Evolutionary conservation across 75 land plant species (phyloP), one percentile per base, ranked within the genome.

Genomic region (Selaginella tamariscina): DNA sequence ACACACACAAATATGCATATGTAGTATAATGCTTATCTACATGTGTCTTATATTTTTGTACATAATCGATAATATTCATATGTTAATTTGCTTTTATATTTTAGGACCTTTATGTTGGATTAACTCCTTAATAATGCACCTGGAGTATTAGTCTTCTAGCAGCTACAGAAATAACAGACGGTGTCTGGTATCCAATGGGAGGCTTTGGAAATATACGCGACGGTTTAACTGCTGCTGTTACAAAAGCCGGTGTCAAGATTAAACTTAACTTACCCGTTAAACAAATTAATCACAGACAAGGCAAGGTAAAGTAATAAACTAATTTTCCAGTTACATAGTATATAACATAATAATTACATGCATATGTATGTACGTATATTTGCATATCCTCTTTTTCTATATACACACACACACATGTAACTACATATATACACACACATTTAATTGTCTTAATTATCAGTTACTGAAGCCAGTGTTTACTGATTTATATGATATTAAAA

Each of bases 91-190:
- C 11, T 60, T 23, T 60, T 49, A 20, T 13, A 13, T 49, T 49
- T 9, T 23, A 60, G 64, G 64, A 60, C 23, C 23, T 60, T 9
- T 60, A 60, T 60, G 64, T 60, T 60, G 64, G 64, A 9, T 23
- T 60, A 18, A 60, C 64, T 15, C 64, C 64, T 15, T 60, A 60
- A 60, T 23, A 60, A 15, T 60, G 64, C 64, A 60, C 64, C 64
- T 18, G 64, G 64, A 22, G 64, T 60, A 22, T 60, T 60, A 60
- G 64, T 23, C 23, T 60, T 18, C 22, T 60, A 22, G 64, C 64
- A 60, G 64, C 64, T 9, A 60, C 64, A 18, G 64, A 60, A 22
- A 60, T 60, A 13, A 60, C 64, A 23, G 64, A 60, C 23, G 64
- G 64, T 15, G 22, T 60, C 9, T 60, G 64, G 64, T 60, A 60